Conservation (phyloP, 2,329 filamentous ascomycete genomes). For the Colletotrichum incanum region DNA sequence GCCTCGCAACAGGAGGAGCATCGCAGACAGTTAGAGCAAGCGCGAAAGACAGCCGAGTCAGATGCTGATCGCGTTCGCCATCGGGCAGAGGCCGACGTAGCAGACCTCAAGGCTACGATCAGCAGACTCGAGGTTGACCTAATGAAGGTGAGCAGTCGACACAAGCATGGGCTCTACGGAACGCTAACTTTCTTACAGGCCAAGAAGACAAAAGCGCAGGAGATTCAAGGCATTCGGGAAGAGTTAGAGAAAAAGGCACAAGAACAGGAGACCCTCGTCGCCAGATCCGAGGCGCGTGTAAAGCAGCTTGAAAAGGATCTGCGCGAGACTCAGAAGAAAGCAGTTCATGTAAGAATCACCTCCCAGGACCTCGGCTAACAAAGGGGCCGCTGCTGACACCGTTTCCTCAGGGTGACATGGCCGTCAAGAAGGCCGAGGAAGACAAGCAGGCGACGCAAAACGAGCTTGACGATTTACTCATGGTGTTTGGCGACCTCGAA, state of each 20-base stretch:
- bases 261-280: constrained; percentile 58
- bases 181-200: constrained; percentile 58
- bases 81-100: constrained; percentile 72
- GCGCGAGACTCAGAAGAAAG: constrained; percentile 48
- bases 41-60: constrained; percentile 63
- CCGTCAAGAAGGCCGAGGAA: constrained; percentile 68
- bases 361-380: background rate
- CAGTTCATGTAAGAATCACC: constrained; percentile 25
- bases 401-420: constrained; percentile 50
- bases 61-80: constrained; percentile 66
- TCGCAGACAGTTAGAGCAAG: constrained; percentile 60
- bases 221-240: constrained; percentile 69
- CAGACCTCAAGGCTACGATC: constrained; percentile 74
- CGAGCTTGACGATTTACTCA: constrained; percentile 85
- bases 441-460: constrained; percentile 76
- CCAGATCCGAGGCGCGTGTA: constrained; percentile 53
- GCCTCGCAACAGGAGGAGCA: constrained; percentile 49
- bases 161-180: no score
- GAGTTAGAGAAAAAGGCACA: constrained; percentile 56
- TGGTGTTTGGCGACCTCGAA: constrained; percentile 86
- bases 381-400: constrained; percentile 17
- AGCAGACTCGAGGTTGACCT: constrained; percentile 74
- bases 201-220: constrained; percentile 72
- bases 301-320: constrained; percentile 51
- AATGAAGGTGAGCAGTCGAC: constrained; percentile 64